phyloP scores from a whole-genome alignment of 768 basidiomycete species.

The Phlebiopsis flavidoalba region DNA sequence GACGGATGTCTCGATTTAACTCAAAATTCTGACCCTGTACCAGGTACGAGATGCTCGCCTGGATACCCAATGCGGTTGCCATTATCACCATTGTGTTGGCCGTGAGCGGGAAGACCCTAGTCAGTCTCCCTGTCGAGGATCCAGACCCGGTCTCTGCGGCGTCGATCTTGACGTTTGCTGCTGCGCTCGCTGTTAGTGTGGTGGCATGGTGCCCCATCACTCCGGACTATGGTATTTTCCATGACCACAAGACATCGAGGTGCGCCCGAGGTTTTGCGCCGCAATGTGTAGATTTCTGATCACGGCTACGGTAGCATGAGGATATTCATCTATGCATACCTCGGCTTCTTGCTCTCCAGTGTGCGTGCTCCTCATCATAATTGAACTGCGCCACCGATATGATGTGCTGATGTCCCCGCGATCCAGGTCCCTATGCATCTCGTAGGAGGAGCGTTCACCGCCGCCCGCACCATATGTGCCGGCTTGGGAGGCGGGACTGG shows the following conservation, averaged over 20 bases:
- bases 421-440: conserved; percentile 34
- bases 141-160: conserved; percentile 26
- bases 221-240: conserved; percentile 48
- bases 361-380: conserved; percentile 21
- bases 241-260: conserved; percentile 25
- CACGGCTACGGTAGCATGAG: conserved; percentile 21
- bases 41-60: conserved; percentile 33
- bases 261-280: not conserved
- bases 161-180: conserved; percentile 37
- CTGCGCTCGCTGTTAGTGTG: conserved; percentile 38
- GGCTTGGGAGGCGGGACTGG: conserved; percentile 35
- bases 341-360: conserved; percentile 38
- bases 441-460: conserved; percentile 43
- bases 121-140: conserved; percentile 13
- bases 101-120: conserved; percentile 31
- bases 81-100: conserved; percentile 31
- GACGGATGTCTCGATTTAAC: not conserved
- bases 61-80: conserved; percentile 35
- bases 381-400: not conserved
- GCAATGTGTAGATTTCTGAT: not conserved
- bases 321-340: conserved; percentile 40
- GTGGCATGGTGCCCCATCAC: conserved; percentile 37
- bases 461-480: conserved; percentile 34
- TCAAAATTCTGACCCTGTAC: not conserved
- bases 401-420: not conserved